Evolutionary conservation across 2,329 filamentous ascomycete species (phyloP), one percentile per base, ranked within the genome.

Genomic region (Cladosporium cucumerinum): DNA sequence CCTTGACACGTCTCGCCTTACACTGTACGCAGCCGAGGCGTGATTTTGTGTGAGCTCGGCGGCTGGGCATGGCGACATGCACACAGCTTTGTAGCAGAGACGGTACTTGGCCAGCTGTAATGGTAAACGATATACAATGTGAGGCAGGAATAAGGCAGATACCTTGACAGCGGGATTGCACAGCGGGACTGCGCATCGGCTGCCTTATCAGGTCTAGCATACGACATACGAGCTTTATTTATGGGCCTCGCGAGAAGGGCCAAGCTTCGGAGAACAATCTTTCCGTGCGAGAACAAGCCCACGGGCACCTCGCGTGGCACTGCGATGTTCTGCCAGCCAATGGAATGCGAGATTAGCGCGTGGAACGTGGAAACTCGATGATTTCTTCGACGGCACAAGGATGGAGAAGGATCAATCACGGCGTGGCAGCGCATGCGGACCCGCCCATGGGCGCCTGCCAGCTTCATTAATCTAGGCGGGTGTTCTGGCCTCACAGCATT

Each of bases 1-100:
- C 72, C 69, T 73, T 74, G n/a, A 74, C 72, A 30, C 71, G 69
- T 54, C 72, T 60, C 6, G 65, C 64, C 66, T 74, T 74, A 66
- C 72, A 74, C 26, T 68, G 59, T 7, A 57, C 48, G 55, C 72
- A 72, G 12, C 72, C 72, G 2, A 67, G 66, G 11, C 70, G 68
- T 21, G 69, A 71, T 54, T 74, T 74, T 14, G 67, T 67, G 65
- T 74, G 72, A 43, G 72, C 72, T 23, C 71, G 57, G 36, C 72
- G 69, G 30, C 69, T 71, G 7, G 73, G 71, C 72, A 73, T 74
- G 25, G 30, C 64, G 26, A 32, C 26, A 32, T 28, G 49, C 51
- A 30, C n/a, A 54, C 16, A 32, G 26, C 51, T 54, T 30, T 30
- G 26, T 54, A 54, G 51, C 23, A 14, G 51, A n/a, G 8, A n/a